phyloP scores from a whole-genome alignment of 2,329 filamentous ascomycete species.

The Xylaria hypoxylon region DNA sequence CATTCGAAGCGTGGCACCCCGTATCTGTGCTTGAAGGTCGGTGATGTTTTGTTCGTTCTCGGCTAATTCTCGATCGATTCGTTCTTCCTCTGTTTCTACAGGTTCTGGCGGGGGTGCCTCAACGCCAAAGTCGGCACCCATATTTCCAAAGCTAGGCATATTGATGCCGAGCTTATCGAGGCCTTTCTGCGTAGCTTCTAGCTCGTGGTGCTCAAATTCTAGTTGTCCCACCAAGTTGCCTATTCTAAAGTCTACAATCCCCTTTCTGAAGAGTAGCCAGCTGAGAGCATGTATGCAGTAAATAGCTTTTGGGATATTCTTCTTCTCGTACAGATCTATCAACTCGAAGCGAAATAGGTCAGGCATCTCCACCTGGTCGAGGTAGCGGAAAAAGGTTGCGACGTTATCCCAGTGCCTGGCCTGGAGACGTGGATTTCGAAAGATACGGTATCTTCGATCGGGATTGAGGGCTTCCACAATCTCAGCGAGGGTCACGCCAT shows the following conservation, averaged over 20 bases:
- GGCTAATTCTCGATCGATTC: constrained; percentile 81
- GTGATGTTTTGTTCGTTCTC: constrained; percentile 79
- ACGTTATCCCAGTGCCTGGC: constrained; percentile 98
- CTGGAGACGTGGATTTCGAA: constrained; percentile 85
- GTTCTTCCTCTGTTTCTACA: constrained; percentile 90
- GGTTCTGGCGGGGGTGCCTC: constrained; percentile 79
- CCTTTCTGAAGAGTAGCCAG: constrained; percentile 96
- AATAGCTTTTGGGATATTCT: constrained; percentile 99
- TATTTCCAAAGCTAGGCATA: constrained; percentile 98
- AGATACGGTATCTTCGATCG: constrained; percentile 81
- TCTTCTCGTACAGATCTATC: constrained; percentile 98
- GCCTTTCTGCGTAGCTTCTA: constrained; percentile 96
- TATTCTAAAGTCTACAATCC: constrained; percentile 94
- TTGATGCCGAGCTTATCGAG: constrained; percentile 93
- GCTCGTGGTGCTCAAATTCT: constrained; percentile 96
- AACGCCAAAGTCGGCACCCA: constrained; percentile 94
- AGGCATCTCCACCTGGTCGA: constrained; percentile 90
- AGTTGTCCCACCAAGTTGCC: constrained; percentile 96
- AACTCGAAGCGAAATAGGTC: constrained; percentile 97
- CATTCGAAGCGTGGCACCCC: constrained; percentile 82
- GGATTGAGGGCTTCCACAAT: constrained; percentile 91
- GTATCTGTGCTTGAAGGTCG: constrained; percentile 88
- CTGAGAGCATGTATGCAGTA: constrained; percentile 98
- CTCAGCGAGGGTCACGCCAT: constrained; percentile 94
- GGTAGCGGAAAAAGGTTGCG: constrained; percentile 92